Evolutionary conservation across 108 stramenopile species (phyloP).

Genomic region (Skeletonema marinoi): DNA sequence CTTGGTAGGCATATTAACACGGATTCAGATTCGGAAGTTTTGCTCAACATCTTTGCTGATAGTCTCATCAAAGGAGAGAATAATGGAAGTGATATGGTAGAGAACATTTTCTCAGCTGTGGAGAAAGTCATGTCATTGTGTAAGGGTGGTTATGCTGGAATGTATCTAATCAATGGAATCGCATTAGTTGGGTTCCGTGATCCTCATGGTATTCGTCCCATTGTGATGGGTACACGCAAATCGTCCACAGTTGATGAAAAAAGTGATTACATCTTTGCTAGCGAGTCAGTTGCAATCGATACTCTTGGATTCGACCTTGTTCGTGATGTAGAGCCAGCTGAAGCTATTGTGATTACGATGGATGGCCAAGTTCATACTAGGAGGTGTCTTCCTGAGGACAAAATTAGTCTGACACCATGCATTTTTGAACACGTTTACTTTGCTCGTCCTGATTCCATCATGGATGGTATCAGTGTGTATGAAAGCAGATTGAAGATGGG

Average conservation of each 20-base stretch:
- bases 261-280: slow-evolving; percentile 87
- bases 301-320: slow-evolving; percentile 92
- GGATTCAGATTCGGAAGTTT: slow-evolving; percentile 95
- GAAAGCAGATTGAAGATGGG: slow-evolving; percentile 98
- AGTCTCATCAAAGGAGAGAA: slow-evolving; percentile 64
- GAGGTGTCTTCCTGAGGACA: slow-evolving; percentile 48
- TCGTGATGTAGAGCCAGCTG: slow-evolving; percentile 94
- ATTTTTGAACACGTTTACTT: slow-evolving; percentile 99
- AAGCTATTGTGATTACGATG: slow-evolving; percentile 91
- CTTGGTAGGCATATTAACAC: slow-evolving; percentile 94
- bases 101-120: slow-evolving; percentile 77
- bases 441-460: slow-evolving; percentile 97
- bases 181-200: slow-evolving; percentile 97
- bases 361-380: slow-evolving; percentile 79
- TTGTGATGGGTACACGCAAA: slow-evolving; percentile 87
- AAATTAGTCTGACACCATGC: slow-evolving; percentile 76
- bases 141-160: slow-evolving; percentile 94
- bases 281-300: slow-evolving; percentile 98
- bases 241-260: slow-evolving; percentile 29
- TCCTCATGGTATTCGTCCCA: slow-evolving; percentile 96
- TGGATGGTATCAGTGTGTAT: slow-evolving; percentile 97
- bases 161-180: slow-evolving; percentile 93
- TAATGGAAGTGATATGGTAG: slow-evolving; percentile 48
- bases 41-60: slow-evolving; percentile 97
- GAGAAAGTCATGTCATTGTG: slow-evolving; percentile 84